These are phyloP conservation scores for Quercus aquifolioides DNA, from an alignment of 306 rosid species.

Conservation along the genomic window DNA sequence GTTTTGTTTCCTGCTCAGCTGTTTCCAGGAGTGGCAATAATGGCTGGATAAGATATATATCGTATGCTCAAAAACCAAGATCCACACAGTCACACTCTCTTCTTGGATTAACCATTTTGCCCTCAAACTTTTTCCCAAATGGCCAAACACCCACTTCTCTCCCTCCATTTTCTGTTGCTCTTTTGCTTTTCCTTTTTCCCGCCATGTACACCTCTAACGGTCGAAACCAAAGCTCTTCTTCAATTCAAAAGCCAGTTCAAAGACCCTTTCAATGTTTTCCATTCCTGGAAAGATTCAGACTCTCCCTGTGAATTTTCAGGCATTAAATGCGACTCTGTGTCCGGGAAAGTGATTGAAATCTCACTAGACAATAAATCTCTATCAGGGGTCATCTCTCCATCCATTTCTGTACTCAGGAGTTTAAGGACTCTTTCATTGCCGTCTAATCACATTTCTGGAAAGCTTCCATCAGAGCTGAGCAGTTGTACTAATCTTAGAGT, in stretches of 20 bases:
- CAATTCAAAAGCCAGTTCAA: conserved; percentile 63
- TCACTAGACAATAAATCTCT: conserved; percentile 60
- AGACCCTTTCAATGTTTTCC: conserved; percentile 54
- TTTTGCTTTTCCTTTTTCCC: conserved; percentile 38
- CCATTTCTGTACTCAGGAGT: conserved; percentile 49
- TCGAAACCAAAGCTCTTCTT: conserved; percentile 58
- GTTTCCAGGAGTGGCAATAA: conserved; percentile 39
- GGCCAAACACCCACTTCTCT: conserved; percentile 30
- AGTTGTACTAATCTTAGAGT: conserved; percentile 50
- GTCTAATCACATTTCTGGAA: conserved; percentile 56
- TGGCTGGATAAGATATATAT: conserved; percentile 6
- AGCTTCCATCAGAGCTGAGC: conserved; percentile 52
- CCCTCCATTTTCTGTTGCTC: conserved; percentile 20
- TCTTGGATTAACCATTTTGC: conserved; percentile 28
- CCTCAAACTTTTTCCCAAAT: conserved; percentile 38
- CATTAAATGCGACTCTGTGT: conserved; percentile 47
- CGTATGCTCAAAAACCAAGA: not conserved
- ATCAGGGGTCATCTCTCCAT: conserved; percentile 61
- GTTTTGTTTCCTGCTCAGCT: conserved; percentile 24
- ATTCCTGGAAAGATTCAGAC: conserved; percentile 58
- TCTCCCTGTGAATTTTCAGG: conserved; percentile 70
- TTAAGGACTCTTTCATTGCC: conserved; percentile 56
- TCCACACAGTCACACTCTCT: not conserved
- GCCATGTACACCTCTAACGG: conserved; percentile 37
- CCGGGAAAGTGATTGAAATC: conserved; percentile 54